A percentile compares a stretch with the other conserved stretches of the same genome.
Conservation (phyloP, 2,329 filamentous ascomycete species). For the Bipolaris oryzae region DNA sequence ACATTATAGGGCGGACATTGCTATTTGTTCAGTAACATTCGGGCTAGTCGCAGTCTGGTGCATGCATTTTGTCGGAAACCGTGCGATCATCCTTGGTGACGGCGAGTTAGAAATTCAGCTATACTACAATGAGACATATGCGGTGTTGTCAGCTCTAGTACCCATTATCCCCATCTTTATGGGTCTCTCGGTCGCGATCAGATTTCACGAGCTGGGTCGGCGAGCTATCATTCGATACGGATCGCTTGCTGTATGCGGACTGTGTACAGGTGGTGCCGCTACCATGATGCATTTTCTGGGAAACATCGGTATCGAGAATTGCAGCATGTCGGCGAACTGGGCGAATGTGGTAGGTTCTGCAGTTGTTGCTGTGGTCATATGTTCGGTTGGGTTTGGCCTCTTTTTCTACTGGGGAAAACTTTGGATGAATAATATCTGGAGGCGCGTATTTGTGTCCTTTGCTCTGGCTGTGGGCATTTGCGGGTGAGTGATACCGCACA, state of each 20-base stretch:
- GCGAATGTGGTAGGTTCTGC: slow-evolving; percentile 70
- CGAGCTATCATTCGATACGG: slow-evolving; percentile 33
- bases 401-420: slow-evolving; percentile 79
- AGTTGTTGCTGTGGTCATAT: slow-evolving; percentile 74
- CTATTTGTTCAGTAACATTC: slow-evolving; percentile 52
- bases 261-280: slow-evolving; percentile 74
- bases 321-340: slow-evolving; percentile 66
- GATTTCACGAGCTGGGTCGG: slow-evolving; percentile 39
- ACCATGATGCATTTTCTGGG: slow-evolving; percentile 88
- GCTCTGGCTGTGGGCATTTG: slow-evolving; percentile 76
- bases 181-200: slow-evolving; percentile 72
- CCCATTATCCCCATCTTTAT: slow-evolving; percentile 75
- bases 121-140: slow-evolving; percentile 73
- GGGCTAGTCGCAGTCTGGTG: slow-evolving; percentile 59
- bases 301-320: slow-evolving; percentile 83
- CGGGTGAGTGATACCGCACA: slow-evolving; percentile 49
- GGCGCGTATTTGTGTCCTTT: slow-evolving; percentile 68
- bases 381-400: slow-evolving; percentile 70
- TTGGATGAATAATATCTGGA: slow-evolving; percentile 83
- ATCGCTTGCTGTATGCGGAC: slow-evolving; percentile 62
- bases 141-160: slow-evolving; percentile 78
- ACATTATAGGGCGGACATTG: slow-evolving; percentile 49
- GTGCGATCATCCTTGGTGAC: slow-evolving; percentile 72
- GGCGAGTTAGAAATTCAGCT: slow-evolving; percentile 69
- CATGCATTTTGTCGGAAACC: slow-evolving; percentile 83